Conservation (phyloP, 2,329 filamentous ascomycete genomes). For the Fusarium nisikadoi region DNA sequence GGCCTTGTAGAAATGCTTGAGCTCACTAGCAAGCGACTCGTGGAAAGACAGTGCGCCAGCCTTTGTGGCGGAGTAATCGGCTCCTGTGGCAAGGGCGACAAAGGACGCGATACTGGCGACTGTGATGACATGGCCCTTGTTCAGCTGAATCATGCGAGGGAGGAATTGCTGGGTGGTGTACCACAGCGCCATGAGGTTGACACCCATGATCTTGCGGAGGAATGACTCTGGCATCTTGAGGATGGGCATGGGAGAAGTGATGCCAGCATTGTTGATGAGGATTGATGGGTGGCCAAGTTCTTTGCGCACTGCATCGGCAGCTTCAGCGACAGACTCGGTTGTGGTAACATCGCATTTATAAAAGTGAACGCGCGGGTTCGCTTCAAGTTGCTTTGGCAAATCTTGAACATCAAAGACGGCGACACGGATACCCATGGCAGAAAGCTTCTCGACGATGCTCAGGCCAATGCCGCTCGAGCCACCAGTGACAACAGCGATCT, state of each 20-base stretch:
- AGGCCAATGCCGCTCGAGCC: slow-evolving; percentile 56
- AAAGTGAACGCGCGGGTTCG: slow-evolving; percentile 40
- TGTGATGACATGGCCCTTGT: slow-evolving; percentile 79
- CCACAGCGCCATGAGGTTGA: slow-evolving; percentile 75
- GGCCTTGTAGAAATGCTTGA: slow-evolving; percentile 68
- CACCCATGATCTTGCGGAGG: slow-evolving; percentile 72
- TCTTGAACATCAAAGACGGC: slow-evolving; percentile 72
- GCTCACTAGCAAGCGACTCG: slow-evolving; percentile 68
- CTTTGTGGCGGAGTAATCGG: slow-evolving; percentile 74
- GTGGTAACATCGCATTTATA: slow-evolving; percentile 55
- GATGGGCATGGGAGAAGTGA: slow-evolving; percentile 68
- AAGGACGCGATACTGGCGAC: slow-evolving; percentile 74
- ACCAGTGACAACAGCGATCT: slow-evolving; percentile 58
- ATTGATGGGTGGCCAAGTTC: slow-evolving; percentile 71
- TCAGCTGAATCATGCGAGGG: slow-evolving; percentile 67
- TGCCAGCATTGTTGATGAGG: slow-evolving; percentile 77
- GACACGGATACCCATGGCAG: slow-evolving; percentile 65
- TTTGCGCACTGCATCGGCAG: slow-evolving; percentile 51
- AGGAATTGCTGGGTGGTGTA: slow-evolving; percentile 73
- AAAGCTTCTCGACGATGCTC: slow-evolving; percentile 48
- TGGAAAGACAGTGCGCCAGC: slow-evolving; percentile 74
- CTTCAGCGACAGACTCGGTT: slow-evolving; percentile 56
- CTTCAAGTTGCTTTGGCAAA: slow-evolving; percentile 41
- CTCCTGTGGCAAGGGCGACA: slow-evolving; percentile 66
- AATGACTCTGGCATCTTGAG: slow-evolving; percentile 65